Base-by-base conservation (phyloP, 2,329 filamentous ascomycete genomes). In the Pestalotiopsis sp. region DNA sequence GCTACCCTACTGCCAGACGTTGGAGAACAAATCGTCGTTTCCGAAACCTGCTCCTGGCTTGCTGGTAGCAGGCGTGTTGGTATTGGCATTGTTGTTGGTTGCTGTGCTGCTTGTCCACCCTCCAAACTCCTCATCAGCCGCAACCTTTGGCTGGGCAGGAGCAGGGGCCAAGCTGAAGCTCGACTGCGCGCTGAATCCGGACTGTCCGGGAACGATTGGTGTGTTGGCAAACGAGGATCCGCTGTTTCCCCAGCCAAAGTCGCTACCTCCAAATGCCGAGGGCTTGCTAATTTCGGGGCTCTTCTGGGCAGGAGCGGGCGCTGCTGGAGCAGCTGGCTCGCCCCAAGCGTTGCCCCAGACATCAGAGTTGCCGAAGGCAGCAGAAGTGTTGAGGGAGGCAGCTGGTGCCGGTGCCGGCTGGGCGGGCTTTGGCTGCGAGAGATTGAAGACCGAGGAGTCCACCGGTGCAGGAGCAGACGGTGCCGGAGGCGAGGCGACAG, bases 311-410 rank as follows among this genome's bases (percentile, higher is more conserved):
- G 85, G 78, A 13, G 80, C 74, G 1, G 85, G 78, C 13, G 81
- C 75, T 58, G 73, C 67, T 68, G 73, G 68, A 48, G 78, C 68
- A 10, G 87, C 85, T 7, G 90, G 83, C 10, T 90, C 89, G 68
- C 86, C 87, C 96, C 96, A 99, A 3, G 93, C 94, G 78, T 95
- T 93, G 68, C 94, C 94, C 94, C 94, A 98, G 0, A 94, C 91
- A 75, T 97, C 93, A 68, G 92, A 81, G 65, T 81, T 81, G 1
- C 81, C 83, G 68, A 83, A 77, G 1, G 30, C 30, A 65, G 76
- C 81, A 64, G 79, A 77, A 13, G 79, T 78, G 66, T 78, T 80
- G 70, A 75, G 77, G 69, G 72, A 79, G 67, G 68, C 73, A 68
- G 78, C 74, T 3, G 81, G 74, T n/a, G 40, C 48, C 7, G 64